A percentile compares a stretch with the other conserved stretches of the same genome.
These are phyloP conservation scores for Ilex asprella DNA, from an alignment of 257 asterid genomes.

Conservation along the genomic window DNA sequence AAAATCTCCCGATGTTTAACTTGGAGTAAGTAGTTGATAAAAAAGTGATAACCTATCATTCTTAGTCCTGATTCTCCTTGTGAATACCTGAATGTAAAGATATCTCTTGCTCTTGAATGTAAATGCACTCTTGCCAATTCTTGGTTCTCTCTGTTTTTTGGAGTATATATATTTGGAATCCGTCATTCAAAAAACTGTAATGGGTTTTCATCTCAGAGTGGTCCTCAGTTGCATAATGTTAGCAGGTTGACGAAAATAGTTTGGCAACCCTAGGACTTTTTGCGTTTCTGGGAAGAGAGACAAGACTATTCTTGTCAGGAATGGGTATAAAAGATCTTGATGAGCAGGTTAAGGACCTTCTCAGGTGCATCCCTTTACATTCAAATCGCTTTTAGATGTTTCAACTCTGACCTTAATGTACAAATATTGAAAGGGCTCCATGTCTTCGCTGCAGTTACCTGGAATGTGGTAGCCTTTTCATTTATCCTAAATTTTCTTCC, in stretches of 20 bases:
- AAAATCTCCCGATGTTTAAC: too few species aligned
- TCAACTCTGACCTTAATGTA: conserved; percentile 4
- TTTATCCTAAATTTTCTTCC: conserved; percentile 57
- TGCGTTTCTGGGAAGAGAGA: conserved; percentile 73
- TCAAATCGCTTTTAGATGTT: conserved; percentile 5
- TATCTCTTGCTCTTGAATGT: background rate
- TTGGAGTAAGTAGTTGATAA: too few species aligned
- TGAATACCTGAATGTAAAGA: too few species aligned
- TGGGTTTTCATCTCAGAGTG: too few species aligned
- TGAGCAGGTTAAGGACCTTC: conserved; percentile 49
- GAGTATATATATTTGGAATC: background rate
- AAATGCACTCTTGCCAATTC: too few species aligned
- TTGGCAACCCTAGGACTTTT: conserved; percentile 68
- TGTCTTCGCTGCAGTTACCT: conserved; percentile 47
- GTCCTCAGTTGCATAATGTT: background rate
- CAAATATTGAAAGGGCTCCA: conserved; percentile 6
- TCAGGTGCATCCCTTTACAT: conserved; percentile 35
- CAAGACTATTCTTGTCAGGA: conserved; percentile 57
- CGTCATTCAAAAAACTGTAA: too few species aligned
- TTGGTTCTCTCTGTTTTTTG: too few species aligned
- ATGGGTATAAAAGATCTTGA: conserved; percentile 55
- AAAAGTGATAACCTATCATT: too few species aligned
- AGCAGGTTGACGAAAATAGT: conserved; percentile 48
- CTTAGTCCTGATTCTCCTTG: too few species aligned
- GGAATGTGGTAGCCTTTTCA: conserved; percentile 61